Base-by-base conservation (phyloP, 1,284 basidiomycete species). In the Puccinia polysora region DNA sequence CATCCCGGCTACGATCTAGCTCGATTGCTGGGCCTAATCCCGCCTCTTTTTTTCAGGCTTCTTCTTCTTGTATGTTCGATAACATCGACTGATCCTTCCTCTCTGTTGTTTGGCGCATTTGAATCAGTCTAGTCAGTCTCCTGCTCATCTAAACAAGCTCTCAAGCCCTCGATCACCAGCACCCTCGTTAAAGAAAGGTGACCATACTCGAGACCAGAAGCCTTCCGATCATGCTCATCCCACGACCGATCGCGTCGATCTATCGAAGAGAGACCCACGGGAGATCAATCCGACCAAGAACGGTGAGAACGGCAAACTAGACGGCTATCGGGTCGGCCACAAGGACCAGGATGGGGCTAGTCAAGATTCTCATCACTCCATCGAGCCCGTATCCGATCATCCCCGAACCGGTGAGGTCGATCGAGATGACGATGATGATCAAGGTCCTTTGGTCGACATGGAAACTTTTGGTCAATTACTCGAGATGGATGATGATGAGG, bases 401-500 rank as follows among this genome's bases (percentile, higher is more conserved):
- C n/a, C n/a, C n/a, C n/a, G 36, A 32, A 30, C 52, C 28, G 18
- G 14, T 23, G 28, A 18, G 8, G 36, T 32, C 25, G 14, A 15
- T 5, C 25, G 12, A 49, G 18, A 49, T 15, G 45, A 4, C 12
- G 82, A 25, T 89, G 89, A 79, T 89, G 89, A 52, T 82, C 78
- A 88, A 87, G 90, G 45, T 74, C 75, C 40, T 6, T 77, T 84
- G 73, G 87, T 95, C 79, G 86, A 94, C 79, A 85, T 87, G 84
- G 87, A 89, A 2, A 88, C 85, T 36, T 91, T 95, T 79, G 78
- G 81, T 30, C 92, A 96, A 81, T 87, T 96, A 75, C 85, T 92
- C 76, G 92, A 96, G 73, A 86, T 96, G 80, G 92, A 94, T 80
- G 92, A 93, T 38, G 89, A 88, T 40, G 83, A 84, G 32, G 82